phyloP scores from a whole-genome alignment of 768 basidiomycete genomes.

The Dacryopinax spathularia region DNA sequence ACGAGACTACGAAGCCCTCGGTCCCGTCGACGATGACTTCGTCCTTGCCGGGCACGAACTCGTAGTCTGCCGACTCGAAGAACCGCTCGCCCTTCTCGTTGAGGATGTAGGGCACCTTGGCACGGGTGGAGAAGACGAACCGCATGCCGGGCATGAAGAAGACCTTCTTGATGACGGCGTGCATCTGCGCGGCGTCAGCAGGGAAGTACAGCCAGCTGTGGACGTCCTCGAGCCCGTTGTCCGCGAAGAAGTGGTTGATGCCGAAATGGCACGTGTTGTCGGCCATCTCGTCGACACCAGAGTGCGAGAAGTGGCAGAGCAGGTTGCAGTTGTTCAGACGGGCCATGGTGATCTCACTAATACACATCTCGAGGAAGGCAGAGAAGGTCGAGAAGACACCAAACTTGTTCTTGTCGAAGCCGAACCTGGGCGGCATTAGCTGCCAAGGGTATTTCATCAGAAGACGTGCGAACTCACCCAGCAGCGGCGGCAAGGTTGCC shows the following conservation, averaged over 20 bases:
- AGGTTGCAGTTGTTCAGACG: constrained; percentile 79
- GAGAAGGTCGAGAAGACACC: constrained; percentile 86
- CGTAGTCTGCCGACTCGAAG: constrained; percentile 51
- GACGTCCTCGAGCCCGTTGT: constrained; percentile 71
- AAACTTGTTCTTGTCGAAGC: constrained; percentile 65
- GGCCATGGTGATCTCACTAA: constrained; percentile 88
- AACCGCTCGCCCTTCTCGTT: constrained; percentile 53
- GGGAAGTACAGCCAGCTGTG: constrained; percentile 79
- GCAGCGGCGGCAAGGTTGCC: constrained; percentile 74
- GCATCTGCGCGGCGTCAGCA: constrained; percentile 69
- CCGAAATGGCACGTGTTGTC: constrained; percentile 50
- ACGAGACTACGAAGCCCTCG: constrained; percentile 70
- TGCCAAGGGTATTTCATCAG: neutral
- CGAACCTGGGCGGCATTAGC: constrained; percentile 31
- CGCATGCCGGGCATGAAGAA: constrained; percentile 75
- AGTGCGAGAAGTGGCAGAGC: constrained; percentile 78
- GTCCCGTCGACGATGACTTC: constrained; percentile 65
- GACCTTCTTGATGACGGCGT: constrained; percentile 55
- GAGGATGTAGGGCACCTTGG: constrained; percentile 79
- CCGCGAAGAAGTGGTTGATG: constrained; percentile 71
- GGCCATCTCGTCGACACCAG: constrained; percentile 45
- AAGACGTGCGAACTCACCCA: constrained; percentile 25
- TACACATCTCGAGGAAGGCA: constrained; percentile 81
- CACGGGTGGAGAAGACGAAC: constrained; percentile 78
- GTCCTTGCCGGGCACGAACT: constrained; percentile 74